Evolutionary conservation across 441 rosid genomes (phyloP).

Genomic region (Populus hybrid): DNA sequence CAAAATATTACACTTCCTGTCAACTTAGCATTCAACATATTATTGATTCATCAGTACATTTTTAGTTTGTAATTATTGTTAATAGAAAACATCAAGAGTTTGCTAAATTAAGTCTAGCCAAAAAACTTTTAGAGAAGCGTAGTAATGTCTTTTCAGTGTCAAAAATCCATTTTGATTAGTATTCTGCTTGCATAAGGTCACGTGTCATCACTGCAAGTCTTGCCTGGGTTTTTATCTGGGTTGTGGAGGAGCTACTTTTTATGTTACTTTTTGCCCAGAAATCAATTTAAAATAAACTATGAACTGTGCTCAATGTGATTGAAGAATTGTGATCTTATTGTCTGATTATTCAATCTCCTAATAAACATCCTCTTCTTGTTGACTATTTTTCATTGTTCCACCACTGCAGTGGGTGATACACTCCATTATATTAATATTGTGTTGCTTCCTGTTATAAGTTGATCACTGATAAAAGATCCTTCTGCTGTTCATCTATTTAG

Average conservation of each 20-base stretch:
- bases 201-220: neutral
- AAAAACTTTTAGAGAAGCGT: neutral
- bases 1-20: neutral
- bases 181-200: neutral
- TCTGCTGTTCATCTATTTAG: slow-evolving; percentile 26
- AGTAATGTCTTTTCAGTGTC: neutral
- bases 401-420: neutral
- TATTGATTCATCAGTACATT: neutral
- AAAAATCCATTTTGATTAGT: neutral
- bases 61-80: neutral
- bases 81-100: neutral
- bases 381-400: neutral
- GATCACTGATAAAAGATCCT: neutral
- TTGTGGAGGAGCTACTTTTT: neutral
- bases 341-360: neutral
- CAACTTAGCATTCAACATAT: neutral
- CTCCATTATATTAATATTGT: neutral
- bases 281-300: neutral
- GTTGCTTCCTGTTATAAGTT: neutral
- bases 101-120: neutral
- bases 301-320: neutral
- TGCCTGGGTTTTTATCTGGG: neutral
- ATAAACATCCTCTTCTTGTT: neutral
- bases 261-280: neutral
- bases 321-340: neutral